Base-by-base conservation (phyloP, 2,329 filamentous ascomycete species). In the Sporothrix globosa region DNA sequence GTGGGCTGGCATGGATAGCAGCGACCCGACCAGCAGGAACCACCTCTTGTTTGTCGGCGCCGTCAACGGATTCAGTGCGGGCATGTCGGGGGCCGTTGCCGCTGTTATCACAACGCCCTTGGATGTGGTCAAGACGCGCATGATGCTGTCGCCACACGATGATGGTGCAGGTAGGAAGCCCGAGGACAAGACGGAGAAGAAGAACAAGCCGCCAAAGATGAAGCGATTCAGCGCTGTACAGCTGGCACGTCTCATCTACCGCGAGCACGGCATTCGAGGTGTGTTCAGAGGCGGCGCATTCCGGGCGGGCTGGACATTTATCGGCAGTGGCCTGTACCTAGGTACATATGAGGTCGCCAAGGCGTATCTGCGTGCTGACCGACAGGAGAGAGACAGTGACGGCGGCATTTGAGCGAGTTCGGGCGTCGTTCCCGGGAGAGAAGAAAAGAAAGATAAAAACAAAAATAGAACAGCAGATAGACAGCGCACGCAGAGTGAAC, bases 101-200 rank as follows among this genome's bases (percentile, higher is more conserved):
- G 91, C 93, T 0, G 86, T 92, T 11, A 78, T 96, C n/a, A 97
- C 93, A 1, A 97, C 93, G 67, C 94, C 94, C 0, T 88, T 93
- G 69, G 94, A 97, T 79, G 92, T 97, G 11, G 87, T 97, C 30
- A 97, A 97, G 83, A 97, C 93, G 73, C 83, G 92, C 66, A 91
- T 97, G 80, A 97, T 97, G 93, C 83, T 97, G 34, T 84, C 86
- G 41, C 88, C 88, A 27, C 46, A 63, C 1, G 83, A 82, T 17
- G 78, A 81, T 27, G 77, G 75, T 65, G 30, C 68, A 72, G 68
- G 74, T 77, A 71, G 77, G 66, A 76, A 73, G 67, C 52, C 46
- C 72, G 76, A 17, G 76, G 54, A 74, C 76, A 48, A 11, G 24
- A 24, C 17, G 34, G 4, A 34, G 13, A 19, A 65, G 27, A 27